Conservation (phyloP, 129 eudicot genomes). For the Cynara cardunculus region DNA sequence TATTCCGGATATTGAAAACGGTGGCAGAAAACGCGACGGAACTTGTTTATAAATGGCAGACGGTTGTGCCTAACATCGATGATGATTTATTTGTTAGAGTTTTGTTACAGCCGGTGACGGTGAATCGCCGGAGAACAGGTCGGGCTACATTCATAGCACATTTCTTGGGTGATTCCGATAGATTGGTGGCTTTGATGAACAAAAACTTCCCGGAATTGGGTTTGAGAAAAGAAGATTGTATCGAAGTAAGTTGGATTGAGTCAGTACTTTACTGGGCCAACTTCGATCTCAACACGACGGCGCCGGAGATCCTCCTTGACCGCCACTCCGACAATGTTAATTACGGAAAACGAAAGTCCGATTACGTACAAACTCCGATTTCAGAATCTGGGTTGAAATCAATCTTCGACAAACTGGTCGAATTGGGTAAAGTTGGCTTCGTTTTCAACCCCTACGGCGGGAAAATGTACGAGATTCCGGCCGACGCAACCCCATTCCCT, state of each 20-base stretch:
- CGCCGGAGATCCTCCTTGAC: constrained; percentile 31
- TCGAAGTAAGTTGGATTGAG: constrained; percentile 42
- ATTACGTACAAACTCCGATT: constrained; percentile 34
- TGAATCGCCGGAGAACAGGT: constrained; percentile 14
- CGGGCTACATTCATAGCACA: constrained; percentile 36
- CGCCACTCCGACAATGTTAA: constrained; percentile 17
- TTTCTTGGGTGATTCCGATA: constrained; percentile 37
- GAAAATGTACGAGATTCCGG: constrained; percentile 37
- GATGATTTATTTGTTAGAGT: constrained; percentile 40
- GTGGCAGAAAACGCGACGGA: constrained; percentile 25
- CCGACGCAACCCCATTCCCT: constrained; percentile 40
- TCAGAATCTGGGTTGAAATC: constrained; percentile 29
- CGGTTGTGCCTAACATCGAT: constrained; percentile 22
- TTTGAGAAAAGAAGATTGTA: constrained; percentile 29
- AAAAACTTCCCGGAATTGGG: constrained; percentile 44
- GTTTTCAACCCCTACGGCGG: constrained; percentile 56
- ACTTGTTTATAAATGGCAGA: constrained; percentile 34
- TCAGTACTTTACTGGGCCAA: constrained; percentile 39
- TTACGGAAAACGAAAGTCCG: constrained; percentile 43
- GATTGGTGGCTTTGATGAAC: constrained; percentile 23
- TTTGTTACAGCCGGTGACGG: constrained; percentile 28
- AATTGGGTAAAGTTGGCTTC: constrained; percentile 20
- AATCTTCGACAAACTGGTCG: constrained; percentile 23
- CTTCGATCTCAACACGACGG: constrained; percentile 27
- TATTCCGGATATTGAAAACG: constrained; percentile 29